Evolutionary conservation across 208 protist species (phyloP), one percentile per base, ranked within the genome.

Genomic region (Angomonas deanei): DNA sequence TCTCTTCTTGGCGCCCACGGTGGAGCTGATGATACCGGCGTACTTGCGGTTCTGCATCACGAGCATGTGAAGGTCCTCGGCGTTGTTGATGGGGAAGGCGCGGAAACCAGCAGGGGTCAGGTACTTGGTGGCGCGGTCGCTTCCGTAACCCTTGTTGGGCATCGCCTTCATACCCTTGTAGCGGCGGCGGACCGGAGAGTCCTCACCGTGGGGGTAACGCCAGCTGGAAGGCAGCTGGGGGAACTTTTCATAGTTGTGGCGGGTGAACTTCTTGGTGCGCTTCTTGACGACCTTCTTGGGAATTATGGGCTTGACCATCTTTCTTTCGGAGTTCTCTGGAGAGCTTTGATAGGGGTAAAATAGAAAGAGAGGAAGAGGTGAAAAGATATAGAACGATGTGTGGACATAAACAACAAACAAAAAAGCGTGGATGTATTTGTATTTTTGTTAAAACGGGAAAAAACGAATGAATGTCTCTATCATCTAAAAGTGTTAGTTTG

Each of bases 11-110:
- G 97, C 95, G 32, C 96, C 97, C 34, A 99, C 94, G 62, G 86
- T 96, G 86, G 94, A 77, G 49, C 87, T 88, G 80, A 99, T 99
- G 66, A 99, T 96, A 56, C 98, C 98, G 55, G 96, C 94, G 87
- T 99, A 99, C 84, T 96, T 99, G 70, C 97, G 93, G 97, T 99
- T 99, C 80, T 99, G 98, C 98, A 99, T 99, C 30, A 99, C 80
- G 27, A 99, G 96, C 80, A 99, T 91, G 82, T 99, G 97, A 50
- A 99, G 90, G 66, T 99, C 98, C 75, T 97, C 79, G 58, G 97
- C 86, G 66, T 95, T 98, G 78, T 82, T 78, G 59, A 99, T 88
- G 61, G 82, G 80, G 83, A 99, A 99, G 78, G 96, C 94, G 81
- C 97, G 97, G 88, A 99, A 99, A 70, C 98, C 97, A 54, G 96